A percentile compares a stretch with the other conserved stretches of the same genome.
Conservation (phyloP, 2,329 filamentous ascomycete species). For the Aspergillus ibericus region DNA sequence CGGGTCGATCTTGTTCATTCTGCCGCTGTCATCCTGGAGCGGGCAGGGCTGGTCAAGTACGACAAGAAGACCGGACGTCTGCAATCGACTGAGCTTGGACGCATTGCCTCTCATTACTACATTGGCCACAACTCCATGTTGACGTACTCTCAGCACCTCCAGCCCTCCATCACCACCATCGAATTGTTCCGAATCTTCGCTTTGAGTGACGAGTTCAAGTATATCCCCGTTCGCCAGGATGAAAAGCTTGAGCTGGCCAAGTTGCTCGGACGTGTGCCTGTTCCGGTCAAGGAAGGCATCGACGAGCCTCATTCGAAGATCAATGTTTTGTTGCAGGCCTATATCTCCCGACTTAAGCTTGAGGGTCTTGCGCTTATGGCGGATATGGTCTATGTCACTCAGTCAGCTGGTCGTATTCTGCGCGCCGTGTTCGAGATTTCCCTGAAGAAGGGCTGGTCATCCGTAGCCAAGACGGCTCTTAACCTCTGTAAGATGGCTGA, state of each 20-base stretch:
- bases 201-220: slow-evolving; percentile 97
- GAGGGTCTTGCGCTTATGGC: slow-evolving; percentile 96
- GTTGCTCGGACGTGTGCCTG: slow-evolving; percentile 82
- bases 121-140: slow-evolving; percentile 96
- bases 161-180: slow-evolving; percentile 87
- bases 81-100: slow-evolving; percentile 88
- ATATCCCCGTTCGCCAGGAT: slow-evolving; percentile 94
- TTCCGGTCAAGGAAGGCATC: slow-evolving; percentile 95
- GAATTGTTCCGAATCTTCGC: slow-evolving; percentile 97
- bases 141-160: slow-evolving; percentile 93
- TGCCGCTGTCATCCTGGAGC: slow-evolving; percentile 81
- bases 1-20: slow-evolving; percentile 97
- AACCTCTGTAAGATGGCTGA: slow-evolving; percentile 99
- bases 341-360: slow-evolving; percentile 90
- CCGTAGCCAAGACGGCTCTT: slow-evolving; percentile 85
- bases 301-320: slow-evolving; percentile 98
- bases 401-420: slow-evolving; percentile 93
- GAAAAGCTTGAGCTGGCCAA: slow-evolving; percentile 97
- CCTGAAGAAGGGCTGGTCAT: slow-evolving; percentile 95
- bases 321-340: slow-evolving; percentile 94
- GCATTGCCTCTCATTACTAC: slow-evolving; percentile 97
- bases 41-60: slow-evolving; percentile 87
- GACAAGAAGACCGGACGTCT: slow-evolving; percentile 89
- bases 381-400: slow-evolving; percentile 97
- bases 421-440: slow-evolving; percentile 95